These are phyloP conservation scores for Candida taoyuanica DNA, from an alignment of 805 yeast species.

Conservation along the genomic window DNA sequence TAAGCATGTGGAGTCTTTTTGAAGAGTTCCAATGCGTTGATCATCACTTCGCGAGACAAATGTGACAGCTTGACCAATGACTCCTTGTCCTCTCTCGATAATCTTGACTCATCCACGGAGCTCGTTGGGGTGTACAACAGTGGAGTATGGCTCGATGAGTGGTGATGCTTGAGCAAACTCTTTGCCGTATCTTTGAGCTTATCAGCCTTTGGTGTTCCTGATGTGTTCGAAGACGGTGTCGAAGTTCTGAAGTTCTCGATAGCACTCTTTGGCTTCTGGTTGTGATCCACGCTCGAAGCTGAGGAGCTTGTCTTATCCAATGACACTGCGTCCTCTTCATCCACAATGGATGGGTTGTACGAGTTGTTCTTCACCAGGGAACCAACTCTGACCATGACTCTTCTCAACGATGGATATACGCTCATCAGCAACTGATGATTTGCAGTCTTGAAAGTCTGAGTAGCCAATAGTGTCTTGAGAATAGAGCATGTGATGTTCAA, in stretches of 20 bases:
- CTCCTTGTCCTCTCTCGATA: conserved; percentile 14
- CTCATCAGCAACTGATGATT: conserved; percentile 25
- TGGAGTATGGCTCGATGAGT: conserved; percentile 16
- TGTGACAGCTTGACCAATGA: conserved; percentile 10
- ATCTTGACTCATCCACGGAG: conserved; percentile 15
- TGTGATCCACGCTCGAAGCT: conserved; percentile 16
- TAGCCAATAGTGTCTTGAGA: conserved; percentile 30
- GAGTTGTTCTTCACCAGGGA: conserved; percentile 18
- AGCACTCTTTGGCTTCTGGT: not conserved
- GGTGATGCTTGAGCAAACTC: conserved; percentile 22
- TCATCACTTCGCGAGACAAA: conserved; percentile 25
- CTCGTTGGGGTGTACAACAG: conserved; percentile 4
- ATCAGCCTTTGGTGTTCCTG: conserved; percentile 24
- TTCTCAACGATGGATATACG: conserved; percentile 31
- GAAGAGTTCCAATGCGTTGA: conserved; percentile 30
- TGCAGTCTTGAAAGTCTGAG: conserved; percentile 26
- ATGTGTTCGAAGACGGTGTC: conserved; percentile 17
- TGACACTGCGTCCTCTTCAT: conserved; percentile 18
- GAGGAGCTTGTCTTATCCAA: conserved; percentile 18
- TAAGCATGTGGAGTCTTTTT: conserved; percentile 32
- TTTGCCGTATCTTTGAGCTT: conserved; percentile 25
- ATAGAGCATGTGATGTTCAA: conserved; percentile 34
- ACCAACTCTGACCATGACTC: conserved; percentile 22
- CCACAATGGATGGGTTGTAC: conserved; percentile 14
- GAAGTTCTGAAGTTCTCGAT: conserved; percentile 16